These are phyloP conservation scores for Clonostachys sp. DNA, from an alignment of 2,329 filamentous ascomycete species.

Conservation along the genomic window DNA sequence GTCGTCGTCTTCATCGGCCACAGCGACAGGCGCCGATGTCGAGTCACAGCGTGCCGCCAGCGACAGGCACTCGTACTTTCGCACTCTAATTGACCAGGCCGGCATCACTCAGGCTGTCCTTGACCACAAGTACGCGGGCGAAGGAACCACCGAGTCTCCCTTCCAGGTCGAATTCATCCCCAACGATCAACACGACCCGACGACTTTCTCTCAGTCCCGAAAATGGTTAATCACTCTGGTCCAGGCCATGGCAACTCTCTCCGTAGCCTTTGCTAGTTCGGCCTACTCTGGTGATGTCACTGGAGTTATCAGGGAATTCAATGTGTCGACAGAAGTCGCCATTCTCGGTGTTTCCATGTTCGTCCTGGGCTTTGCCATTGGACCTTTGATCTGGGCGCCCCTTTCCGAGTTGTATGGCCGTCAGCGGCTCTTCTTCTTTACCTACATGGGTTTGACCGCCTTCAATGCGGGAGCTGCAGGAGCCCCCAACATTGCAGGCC, in stretches of 20 bases:
- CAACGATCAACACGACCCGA: constrained; percentile 63
- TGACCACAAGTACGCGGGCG: constrained; percentile 49
- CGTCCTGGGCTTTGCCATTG: constrained; percentile 57
- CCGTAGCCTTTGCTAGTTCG: constrained; percentile 65
- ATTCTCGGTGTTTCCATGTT: constrained; percentile 62
- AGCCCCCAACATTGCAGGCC: constrained; percentile 49
- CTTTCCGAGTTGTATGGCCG: constrained; percentile 60
- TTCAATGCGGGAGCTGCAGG: constrained; percentile 60
- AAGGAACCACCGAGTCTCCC: constrained; percentile 63
- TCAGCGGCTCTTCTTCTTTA: constrained; percentile 54
- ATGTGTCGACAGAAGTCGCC: constrained; percentile 42
- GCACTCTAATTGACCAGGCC: constrained; percentile 51
- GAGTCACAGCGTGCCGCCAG: constrained; percentile 30
- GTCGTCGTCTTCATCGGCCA: constrained; percentile 16
- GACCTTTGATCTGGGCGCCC: constrained; percentile 62
- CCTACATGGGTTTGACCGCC: constrained; percentile 51
- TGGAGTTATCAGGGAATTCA: constrained; percentile 51
- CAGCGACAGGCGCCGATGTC: constrained; percentile 29
- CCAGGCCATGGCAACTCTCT: constrained; percentile 63
- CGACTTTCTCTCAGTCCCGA: constrained; percentile 47
- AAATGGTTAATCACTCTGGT: constrained; percentile 65
- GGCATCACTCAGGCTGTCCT: constrained; percentile 53
- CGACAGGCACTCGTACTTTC: constrained; percentile 37
- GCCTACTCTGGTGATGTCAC: constrained; percentile 57
- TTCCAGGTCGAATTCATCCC: constrained; percentile 66